Evolutionary conservation across 768 basidiomycete species (phyloP).

Genomic region (Pilatotrama ljubarskyi): DNA sequence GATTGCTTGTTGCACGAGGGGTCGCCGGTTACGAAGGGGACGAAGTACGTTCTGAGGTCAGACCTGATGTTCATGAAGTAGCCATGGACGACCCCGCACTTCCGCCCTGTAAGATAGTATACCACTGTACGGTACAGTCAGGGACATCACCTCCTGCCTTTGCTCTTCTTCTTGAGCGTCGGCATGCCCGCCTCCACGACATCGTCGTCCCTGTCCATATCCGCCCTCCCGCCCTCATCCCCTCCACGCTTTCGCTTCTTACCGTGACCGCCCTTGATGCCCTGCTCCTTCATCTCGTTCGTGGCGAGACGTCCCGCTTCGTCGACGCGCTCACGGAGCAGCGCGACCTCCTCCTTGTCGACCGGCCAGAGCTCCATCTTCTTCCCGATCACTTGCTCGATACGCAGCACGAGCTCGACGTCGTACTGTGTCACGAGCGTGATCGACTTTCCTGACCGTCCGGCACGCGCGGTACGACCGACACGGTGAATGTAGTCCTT

Average conservation of each 20-base stretch:
- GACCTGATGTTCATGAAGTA: slow-evolving; percentile 66
- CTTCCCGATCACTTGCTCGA: slow-evolving; percentile 89
- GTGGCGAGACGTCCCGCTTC: slow-evolving; percentile 80
- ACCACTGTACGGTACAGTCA: not conserved
- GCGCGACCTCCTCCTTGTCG: slow-evolving; percentile 84
- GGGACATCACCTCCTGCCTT: slow-evolving; percentile 40
- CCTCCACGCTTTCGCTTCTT: slow-evolving; percentile 52
- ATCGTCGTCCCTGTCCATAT: slow-evolving; percentile 91
- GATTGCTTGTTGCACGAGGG: slow-evolving; percentile 77
- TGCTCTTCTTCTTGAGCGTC: slow-evolving; percentile 49
- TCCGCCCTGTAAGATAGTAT: not conserved
- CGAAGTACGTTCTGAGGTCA: slow-evolving; percentile 73
- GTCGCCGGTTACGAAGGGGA: slow-evolving; percentile 56
- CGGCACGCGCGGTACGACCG: slow-evolving; percentile 95
- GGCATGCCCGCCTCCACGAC: slow-evolving; percentile 90
- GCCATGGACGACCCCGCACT: slow-evolving; percentile 1
- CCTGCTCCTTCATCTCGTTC: slow-evolving; percentile 80
- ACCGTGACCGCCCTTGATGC: slow-evolving; percentile 46
- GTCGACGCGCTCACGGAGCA: slow-evolving; percentile 85
- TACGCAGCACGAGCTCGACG: slow-evolving; percentile 92
- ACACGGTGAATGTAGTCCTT: slow-evolving; percentile 99
- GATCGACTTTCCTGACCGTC: slow-evolving; percentile 94
- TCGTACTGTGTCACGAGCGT: slow-evolving; percentile 99
- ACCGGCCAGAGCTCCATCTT: slow-evolving; percentile 88
- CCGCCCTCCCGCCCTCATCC: slow-evolving; percentile 58